Percentiles rank a stretch among this genome's conserved stretches.
Evolutionary conservation across 805 yeast genomes (phyloP).

Genomic region (Saturnispora sanitii): DNA sequence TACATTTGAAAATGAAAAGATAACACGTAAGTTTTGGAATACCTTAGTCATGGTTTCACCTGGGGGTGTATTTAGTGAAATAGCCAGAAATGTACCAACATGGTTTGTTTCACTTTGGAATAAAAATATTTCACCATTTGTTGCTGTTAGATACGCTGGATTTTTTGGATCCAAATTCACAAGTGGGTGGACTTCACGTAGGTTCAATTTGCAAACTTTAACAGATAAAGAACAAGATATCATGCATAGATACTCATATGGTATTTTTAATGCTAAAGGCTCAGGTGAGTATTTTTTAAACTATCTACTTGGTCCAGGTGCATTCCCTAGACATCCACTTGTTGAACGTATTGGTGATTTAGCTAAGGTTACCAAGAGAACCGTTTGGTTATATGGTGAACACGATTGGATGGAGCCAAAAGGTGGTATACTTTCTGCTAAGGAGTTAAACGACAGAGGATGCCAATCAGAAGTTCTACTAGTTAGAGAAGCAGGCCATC

Average conservation of each 20-base stretch:
- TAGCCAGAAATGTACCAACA: slow-evolving; percentile 39
- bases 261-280: slow-evolving; percentile 77
- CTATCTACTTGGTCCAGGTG: slow-evolving; percentile 82
- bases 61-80: slow-evolving; percentile 59
- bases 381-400: slow-evolving; percentile 82
- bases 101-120: slow-evolving; percentile 81
- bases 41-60: slow-evolving; percentile 80
- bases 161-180: slow-evolving; percentile 78
- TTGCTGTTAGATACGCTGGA: slow-evolving; percentile 66
- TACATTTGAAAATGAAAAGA: slow-evolving; percentile 3
- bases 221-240: slow-evolving; percentile 26
- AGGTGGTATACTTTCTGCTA: slow-evolving; percentile 37
- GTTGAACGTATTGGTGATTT: slow-evolving; percentile 37
- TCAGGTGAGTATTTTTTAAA: slow-evolving; percentile 90
- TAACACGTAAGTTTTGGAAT: slow-evolving; percentile 11
- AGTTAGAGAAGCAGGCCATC: slow-evolving; percentile 62
- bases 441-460: slow-evolving; percentile 26
- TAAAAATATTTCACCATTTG: slow-evolving; percentile 70
- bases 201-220: slow-evolving; percentile 46
- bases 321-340: slow-evolving; percentile 73
- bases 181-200: slow-evolving; percentile 79
- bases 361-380: slow-evolving; percentile 11
- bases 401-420: slow-evolving; percentile 51
- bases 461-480: slow-evolving; percentile 15
- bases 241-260: slow-evolving; percentile 72